Percentiles rank a stretch among this genome's conserved stretches.
phyloP scores from a whole-genome alignment of 2,329 filamentous ascomycete genomes.

The Apiospora malaysiana region DNA sequence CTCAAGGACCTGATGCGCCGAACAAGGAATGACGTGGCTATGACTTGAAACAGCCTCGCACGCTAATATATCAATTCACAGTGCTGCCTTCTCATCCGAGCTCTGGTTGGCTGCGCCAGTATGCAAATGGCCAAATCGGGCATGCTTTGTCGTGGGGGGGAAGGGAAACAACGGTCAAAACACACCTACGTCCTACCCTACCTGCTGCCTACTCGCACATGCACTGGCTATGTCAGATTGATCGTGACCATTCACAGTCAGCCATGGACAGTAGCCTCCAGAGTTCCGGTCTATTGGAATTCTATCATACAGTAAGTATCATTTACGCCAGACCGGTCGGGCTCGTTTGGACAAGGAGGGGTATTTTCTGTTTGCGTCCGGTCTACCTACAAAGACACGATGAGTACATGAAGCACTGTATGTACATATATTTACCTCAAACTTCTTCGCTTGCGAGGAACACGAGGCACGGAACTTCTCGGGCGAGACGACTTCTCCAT shows the following conservation, averaged over 20 bases:
- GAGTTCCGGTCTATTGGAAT: conserved; percentile 2
- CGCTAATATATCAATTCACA: conserved; percentile 1
- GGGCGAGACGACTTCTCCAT: not conserved
- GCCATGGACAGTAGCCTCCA: not conserved
- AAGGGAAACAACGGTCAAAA: not conserved
- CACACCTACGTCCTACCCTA: not conserved
- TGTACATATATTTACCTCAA: conserved; percentile 8
- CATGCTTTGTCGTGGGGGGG: not conserved
- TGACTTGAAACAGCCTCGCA: conserved; percentile 4
- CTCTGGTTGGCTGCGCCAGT: conserved; percentile 15
- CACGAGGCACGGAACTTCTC: not conserved
- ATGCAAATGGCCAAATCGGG: conserved; percentile 12
- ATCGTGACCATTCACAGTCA: conserved; percentile 8
- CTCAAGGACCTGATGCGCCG: not conserved
- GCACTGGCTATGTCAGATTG: not conserved
- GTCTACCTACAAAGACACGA: conserved; percentile 3
- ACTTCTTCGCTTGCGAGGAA: not conserved
- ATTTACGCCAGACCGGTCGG: not conserved
- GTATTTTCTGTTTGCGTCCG: not conserved
- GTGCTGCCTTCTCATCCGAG: not conserved
- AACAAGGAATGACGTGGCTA: not conserved
- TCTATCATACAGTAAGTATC: not conserved
- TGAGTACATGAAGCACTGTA: not conserved
- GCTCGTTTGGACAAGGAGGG: not conserved
- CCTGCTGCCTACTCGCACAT: not conserved